Percentiles rank a stretch among this genome's conserved stretches.
Conservation (phyloP, 345 rosid species). For the Raphanus raphanistrum region DNA sequence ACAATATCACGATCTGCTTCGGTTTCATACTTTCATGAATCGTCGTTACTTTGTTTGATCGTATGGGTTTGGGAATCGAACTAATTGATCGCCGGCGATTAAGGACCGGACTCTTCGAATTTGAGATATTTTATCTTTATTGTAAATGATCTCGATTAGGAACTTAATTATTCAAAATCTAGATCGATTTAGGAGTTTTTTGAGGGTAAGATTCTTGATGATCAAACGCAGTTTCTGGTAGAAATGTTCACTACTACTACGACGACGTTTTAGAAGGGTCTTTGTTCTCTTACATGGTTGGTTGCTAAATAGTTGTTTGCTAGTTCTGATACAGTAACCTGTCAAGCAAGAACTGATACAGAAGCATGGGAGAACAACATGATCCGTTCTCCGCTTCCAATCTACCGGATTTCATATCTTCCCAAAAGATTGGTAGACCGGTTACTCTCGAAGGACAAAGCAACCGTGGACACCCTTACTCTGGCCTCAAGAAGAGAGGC, state of each 20-base stretch:
- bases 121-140: background rate
- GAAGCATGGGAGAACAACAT: constrained; percentile 54
- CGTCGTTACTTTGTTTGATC: background rate
- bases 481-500: constrained; percentile 79
- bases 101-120: background rate
- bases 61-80: background rate
- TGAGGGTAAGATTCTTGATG: constrained; percentile 2
- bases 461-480: constrained; percentile 45
- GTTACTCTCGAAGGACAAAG: constrained; percentile 42
- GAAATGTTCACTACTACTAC: background rate
- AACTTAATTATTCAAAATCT: constrained; percentile 1
- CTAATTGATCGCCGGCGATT: constrained; percentile 21
- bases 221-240: background rate
- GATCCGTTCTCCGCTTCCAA: constrained; percentile 36
- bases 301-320: background rate
- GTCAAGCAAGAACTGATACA: constrained; percentile 20
- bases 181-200: background rate
- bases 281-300: background rate
- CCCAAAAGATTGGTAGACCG: constrained; percentile 43
- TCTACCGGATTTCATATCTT: constrained; percentile 42
- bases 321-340: background rate
- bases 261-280: background rate
- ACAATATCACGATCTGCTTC: background rate
- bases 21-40: background rate
- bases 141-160: background rate